Evolutionary conservation across 148 eudicot genomes (phyloP), one percentile per base, ranked within the genome.

Genomic region (Camellia granthamiana): DNA sequence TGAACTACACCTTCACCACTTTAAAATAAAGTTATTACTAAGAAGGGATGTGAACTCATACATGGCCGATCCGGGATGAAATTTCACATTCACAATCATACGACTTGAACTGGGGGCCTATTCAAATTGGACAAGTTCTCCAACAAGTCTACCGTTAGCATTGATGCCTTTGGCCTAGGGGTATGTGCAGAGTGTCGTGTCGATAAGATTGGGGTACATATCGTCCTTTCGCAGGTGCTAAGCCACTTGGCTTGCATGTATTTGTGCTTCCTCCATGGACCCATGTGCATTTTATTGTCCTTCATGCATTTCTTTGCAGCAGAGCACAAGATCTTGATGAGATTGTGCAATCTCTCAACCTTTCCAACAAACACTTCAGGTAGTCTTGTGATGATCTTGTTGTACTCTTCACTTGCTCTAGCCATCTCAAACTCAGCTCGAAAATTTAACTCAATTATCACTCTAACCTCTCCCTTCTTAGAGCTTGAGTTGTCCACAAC

Each of bases 221-320:
- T 54, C 56, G 82, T 67, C 51, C 97, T 80, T 69, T 92, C 85
- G 41, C 87, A 86, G 3, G 88, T 76, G 44, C 89, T 81, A 7
- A 90, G 88, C 98, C 98, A 94, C 86, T 94, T 94, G 10, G 98
- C 94, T 79, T 88, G 90, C 93, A 91, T 87, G 84, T 94, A 94
- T n/a, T 90, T 88, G 7, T 87, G 87, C 83, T 92, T 94, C 78
- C 98, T 90, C 98, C 98, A 95, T 18, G 98, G 98, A 0, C 89
- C 98, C 87, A 92, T 79, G 80, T 95, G 98, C 92, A 95, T 95
- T 56, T 93, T 92, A 79, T 89, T 95, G 80, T 90, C 97, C 86
- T 89, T 90, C 95, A 93, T 92, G 81, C 99, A 92, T 78, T 90
- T 92, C 85, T 96, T 96, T 1, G 98, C 95, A 0, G 92, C 93